phyloP scores from a whole-genome alignment of 2,329 filamentous ascomycete species.

The Dothistroma septosporum region DNA sequence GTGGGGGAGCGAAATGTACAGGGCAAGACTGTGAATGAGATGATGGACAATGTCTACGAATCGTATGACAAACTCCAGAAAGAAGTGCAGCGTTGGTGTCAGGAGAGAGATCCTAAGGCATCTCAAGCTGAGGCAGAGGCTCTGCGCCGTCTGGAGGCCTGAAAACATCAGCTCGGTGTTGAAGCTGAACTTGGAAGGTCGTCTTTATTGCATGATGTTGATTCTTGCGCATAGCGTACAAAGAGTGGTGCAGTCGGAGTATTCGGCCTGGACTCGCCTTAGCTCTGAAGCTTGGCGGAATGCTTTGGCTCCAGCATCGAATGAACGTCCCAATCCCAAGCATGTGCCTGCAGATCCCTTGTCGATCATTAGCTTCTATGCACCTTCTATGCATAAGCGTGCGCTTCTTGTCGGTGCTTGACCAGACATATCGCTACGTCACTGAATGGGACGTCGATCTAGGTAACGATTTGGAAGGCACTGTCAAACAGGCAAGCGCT shows the following conservation, averaged over 20 bases:
- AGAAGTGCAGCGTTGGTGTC: slow-evolving; percentile 71
- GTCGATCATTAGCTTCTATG: slow-evolving; percentile 8
- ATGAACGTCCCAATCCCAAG: not conserved
- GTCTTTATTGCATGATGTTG: not conserved
- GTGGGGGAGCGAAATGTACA: slow-evolving; percentile 16
- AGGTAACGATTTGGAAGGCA: not conserved
- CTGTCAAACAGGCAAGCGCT: not conserved
- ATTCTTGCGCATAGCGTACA: not conserved
- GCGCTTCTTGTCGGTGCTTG: slow-evolving; percentile 5
- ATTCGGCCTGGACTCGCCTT: not conserved
- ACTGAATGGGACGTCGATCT: slow-evolving; percentile 1
- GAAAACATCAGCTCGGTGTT: not conserved
- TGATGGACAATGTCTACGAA: slow-evolving; percentile 63
- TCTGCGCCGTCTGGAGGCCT: not conserved
- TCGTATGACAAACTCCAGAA: slow-evolving; percentile 65
- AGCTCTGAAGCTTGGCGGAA: slow-evolving; percentile 3
- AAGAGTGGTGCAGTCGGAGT: not conserved
- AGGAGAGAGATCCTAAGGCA: slow-evolving; percentile 14
- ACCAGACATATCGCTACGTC: not conserved
- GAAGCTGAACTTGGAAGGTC: slow-evolving; percentile 3
- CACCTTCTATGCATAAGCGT: slow-evolving; percentile 4
- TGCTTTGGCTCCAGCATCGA: not conserved
- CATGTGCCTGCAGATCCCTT: slow-evolving; percentile 19
- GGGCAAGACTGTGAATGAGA: slow-evolving; percentile 37
- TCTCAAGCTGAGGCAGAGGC: slow-evolving; percentile 1